These are phyloP conservation scores for Centrapalus pauciflorus DNA, from an alignment of 129 eudicot species.

Conservation along the genomic window DNA sequence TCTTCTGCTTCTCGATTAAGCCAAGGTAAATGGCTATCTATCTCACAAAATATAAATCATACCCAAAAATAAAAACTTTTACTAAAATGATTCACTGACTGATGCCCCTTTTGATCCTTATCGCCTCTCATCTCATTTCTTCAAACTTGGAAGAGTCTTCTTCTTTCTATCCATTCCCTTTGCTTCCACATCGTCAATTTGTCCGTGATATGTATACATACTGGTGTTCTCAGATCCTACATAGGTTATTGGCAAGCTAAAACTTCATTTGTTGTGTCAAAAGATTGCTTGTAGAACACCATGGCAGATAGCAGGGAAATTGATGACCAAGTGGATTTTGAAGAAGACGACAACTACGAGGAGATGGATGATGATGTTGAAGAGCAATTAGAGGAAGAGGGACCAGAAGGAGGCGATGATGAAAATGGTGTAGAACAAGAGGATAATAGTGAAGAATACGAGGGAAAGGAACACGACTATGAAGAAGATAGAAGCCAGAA, in stretches of 20 bases:
- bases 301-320: constrained; percentile 87
- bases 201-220: constrained; percentile 17
- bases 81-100: constrained; percentile 20
- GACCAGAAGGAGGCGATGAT: constrained; percentile 46
- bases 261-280: constrained; percentile 32
- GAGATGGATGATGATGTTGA: constrained; percentile 86
- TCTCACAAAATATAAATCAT: constrained; percentile 19
- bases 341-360: constrained; percentile 74
- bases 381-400: constrained; percentile 69
- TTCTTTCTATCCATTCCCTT: constrained; percentile 13
- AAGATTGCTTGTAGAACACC: constrained; percentile 34
- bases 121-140: constrained; percentile 16
- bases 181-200: constrained; percentile 19
- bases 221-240: constrained; percentile 33
- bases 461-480: constrained; percentile 45
- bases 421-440: constrained; percentile 58
- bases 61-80: constrained; percentile 14
- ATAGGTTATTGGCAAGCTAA: constrained; percentile 31
- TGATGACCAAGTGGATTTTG: constrained; percentile 93
- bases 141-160: constrained; percentile 2
- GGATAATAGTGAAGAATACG: constrained; percentile 35
- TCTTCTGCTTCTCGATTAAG: constrained; percentile 19
- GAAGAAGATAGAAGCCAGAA: constrained; percentile 40
- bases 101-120: constrained; percentile 15
- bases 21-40: constrained; percentile 27